These are phyloP conservation scores for Cladosporium sp. DNA, from an alignment of 2,329 filamentous ascomycete species.

Conservation along the genomic window DNA sequence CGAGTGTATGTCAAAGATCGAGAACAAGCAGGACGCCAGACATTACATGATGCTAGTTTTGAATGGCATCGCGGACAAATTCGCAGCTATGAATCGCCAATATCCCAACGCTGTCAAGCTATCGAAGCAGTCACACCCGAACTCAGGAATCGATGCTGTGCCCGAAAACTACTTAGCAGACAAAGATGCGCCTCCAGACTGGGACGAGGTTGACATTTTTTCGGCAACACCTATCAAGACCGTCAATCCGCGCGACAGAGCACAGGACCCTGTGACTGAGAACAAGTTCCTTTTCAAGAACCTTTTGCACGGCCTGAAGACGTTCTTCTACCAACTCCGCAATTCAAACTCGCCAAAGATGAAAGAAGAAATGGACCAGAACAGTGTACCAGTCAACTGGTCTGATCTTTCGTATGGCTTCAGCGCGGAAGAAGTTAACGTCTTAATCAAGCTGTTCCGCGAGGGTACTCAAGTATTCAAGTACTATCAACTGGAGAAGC, in stretches of 20 bases:
- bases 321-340: conserved; percentile 90
- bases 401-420: conserved; percentile 93
- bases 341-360: conserved; percentile 68
- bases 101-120: conserved; percentile 93
- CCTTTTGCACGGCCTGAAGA: conserved; percentile 90
- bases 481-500: conserved; percentile 78
- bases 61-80: conserved; percentile 97
- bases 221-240: conserved; percentile 94
- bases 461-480: conserved; percentile 95
- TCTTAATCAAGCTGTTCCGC: conserved; percentile 94
- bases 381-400: conserved; percentile 84
- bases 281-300: conserved; percentile 99
- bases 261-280: conserved; percentile 84
- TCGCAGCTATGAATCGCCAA: conserved; percentile 94
- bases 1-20: conserved; percentile 90
- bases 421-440: conserved; percentile 91
- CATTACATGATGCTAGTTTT: conserved; percentile 96
- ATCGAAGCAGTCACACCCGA: conserved; percentile 67
- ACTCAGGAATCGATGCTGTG: conserved; percentile 55
- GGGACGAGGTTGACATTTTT: conserved; percentile 98
- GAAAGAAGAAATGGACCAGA: conserved; percentile 61
- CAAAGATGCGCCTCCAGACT: conserved; percentile 74
- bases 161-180: conserved; percentile 81
- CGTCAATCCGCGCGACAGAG: conserved; percentile 81
- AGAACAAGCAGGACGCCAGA: conserved; percentile 87